Evolutionary conservation across 371 early-diverging fungal genomes (phyloP).

Genomic region (Apophysomyces ossiformis): DNA sequence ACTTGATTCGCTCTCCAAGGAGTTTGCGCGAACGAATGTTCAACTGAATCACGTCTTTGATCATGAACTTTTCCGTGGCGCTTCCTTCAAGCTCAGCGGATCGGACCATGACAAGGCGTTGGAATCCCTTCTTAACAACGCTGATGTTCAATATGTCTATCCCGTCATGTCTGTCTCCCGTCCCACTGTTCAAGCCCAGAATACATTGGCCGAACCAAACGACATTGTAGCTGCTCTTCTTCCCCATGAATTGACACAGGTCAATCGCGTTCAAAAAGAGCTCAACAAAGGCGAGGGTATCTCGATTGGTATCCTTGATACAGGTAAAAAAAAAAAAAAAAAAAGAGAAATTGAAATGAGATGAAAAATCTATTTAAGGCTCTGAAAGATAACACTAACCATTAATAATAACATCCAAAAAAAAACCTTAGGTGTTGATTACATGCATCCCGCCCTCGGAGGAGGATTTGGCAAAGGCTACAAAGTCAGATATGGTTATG

Average conservation of each 20-base stretch:
- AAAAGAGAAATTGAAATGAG: conserved; percentile 15
- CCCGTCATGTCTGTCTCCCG: conserved; percentile 4
- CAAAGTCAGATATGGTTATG: conserved; percentile 61
- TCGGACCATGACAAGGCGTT: conserved; percentile 4
- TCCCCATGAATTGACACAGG: conserved; percentile 40
- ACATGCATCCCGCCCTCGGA: conserved; percentile 70
- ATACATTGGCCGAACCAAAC: neutral
- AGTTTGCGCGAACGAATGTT: conserved; percentile 31
- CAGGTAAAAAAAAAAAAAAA: conserved; percentile 44
- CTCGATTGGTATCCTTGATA: conserved; percentile 71
- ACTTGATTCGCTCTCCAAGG: conserved; percentile 23
- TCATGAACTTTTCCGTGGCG: conserved; percentile 48
- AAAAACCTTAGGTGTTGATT: conserved; percentile 48
- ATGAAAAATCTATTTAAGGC: conserved; percentile 18
- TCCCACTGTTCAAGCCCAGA: neutral
- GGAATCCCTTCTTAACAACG: conserved; percentile 9
- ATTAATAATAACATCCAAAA: too few species aligned
- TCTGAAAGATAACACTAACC: too few species aligned
- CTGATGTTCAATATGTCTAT: conserved; percentile 17
- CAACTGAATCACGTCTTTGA: conserved; percentile 30
- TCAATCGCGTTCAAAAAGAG: conserved; percentile 30
- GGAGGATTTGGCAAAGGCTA: conserved; percentile 61
- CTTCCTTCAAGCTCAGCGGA: conserved; percentile 34
- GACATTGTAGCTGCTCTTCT: conserved; percentile 3
- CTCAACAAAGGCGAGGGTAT: conserved; percentile 61